Evolutionary conservation across 2,329 filamentous ascomycete species (phyloP).

Genomic region (Apiospora phragmitis): DNA sequence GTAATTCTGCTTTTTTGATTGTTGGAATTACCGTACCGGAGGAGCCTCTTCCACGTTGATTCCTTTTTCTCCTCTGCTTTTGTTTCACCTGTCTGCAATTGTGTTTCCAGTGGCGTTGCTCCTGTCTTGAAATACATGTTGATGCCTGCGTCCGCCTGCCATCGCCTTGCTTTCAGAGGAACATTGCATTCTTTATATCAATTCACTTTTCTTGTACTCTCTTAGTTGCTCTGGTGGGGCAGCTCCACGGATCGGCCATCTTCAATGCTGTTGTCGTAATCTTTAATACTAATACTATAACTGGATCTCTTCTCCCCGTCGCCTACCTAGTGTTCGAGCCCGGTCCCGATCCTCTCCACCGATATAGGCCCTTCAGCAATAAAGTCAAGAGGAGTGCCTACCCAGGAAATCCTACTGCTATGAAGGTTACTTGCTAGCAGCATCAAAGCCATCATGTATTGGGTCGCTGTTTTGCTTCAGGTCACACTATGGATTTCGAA

Average conservation of each 20-base stretch:
- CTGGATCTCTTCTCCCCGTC: conserved; percentile 22
- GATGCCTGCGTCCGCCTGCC: neutral
- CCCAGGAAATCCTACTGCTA: neutral
- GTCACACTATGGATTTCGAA: conserved; percentile 49
- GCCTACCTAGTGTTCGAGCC: conserved; percentile 25
- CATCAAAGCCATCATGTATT: conserved; percentile 25
- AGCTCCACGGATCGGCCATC: conserved; percentile 17
- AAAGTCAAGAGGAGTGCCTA: neutral
- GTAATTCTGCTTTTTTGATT: neutral
- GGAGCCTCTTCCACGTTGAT: neutral
- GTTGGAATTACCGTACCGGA: neutral
- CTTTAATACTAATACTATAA: conserved; percentile 31
- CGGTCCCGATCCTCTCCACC: conserved; percentile 13
- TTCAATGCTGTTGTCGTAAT: conserved; percentile 29
- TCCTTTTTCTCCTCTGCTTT: conserved; percentile 4
- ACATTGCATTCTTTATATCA: conserved; percentile 31
- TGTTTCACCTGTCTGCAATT: conserved; percentile 1
- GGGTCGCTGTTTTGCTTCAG: conserved; percentile 38
- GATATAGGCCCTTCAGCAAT: conserved; percentile 13
- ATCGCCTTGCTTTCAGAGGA: conserved; percentile 22
- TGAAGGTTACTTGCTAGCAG: neutral
- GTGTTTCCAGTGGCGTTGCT: conserved; percentile 25
- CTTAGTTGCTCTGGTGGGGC: conserved; percentile 16
- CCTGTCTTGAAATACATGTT: conserved; percentile 27
- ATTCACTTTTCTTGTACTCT: conserved; percentile 16